Conservation (phyloP, 495 filamentous ascomycete genomes). For the Chaetomium tenue region DNA sequence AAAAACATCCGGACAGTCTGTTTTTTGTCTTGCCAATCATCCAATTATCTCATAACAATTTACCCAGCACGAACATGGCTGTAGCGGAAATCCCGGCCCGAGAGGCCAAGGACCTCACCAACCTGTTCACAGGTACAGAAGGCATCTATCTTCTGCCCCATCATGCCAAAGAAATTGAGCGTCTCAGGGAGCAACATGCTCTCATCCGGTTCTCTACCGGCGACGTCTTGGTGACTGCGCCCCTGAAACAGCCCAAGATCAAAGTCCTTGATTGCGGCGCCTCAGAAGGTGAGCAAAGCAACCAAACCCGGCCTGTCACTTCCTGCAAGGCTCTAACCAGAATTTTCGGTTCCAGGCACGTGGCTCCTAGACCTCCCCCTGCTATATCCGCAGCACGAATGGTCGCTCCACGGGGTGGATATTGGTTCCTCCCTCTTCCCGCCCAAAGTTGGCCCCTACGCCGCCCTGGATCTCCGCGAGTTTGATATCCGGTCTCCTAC, state of each 20-base stretch:
- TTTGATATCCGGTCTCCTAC: neutral
- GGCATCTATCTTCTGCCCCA: neutral
- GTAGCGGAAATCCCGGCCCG: neutral
- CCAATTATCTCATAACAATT: too few relatives aligned
- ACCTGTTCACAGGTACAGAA: slow-evolving; percentile 4
- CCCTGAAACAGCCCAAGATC: neutral
- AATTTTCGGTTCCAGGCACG: neutral
- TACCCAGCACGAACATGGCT: neutral
- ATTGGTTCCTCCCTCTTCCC: neutral
- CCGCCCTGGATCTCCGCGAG: neutral
- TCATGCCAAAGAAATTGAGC: slow-evolving; percentile 5
- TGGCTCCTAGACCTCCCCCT: slow-evolving; percentile 1
- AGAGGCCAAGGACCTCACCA: neutral
- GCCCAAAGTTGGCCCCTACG: neutral
- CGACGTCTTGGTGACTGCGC: neutral
- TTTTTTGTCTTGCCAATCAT: too few relatives aligned
- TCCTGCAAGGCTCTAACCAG: too few relatives aligned
- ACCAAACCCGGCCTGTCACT: neutral
- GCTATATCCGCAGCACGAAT: neutral
- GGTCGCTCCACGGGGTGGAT: neutral
- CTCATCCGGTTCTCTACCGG: neutral
- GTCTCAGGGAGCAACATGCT: neutral
- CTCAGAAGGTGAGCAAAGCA: neutral
- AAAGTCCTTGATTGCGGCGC: slow-evolving; percentile 1
- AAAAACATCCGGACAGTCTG: too few relatives aligned